A percentile compares a stretch with the other conserved stretches of the same genome.
phyloP scores from a whole-genome alignment of 1,139 yeast species.

The Kodamaea fungicola region DNA sequence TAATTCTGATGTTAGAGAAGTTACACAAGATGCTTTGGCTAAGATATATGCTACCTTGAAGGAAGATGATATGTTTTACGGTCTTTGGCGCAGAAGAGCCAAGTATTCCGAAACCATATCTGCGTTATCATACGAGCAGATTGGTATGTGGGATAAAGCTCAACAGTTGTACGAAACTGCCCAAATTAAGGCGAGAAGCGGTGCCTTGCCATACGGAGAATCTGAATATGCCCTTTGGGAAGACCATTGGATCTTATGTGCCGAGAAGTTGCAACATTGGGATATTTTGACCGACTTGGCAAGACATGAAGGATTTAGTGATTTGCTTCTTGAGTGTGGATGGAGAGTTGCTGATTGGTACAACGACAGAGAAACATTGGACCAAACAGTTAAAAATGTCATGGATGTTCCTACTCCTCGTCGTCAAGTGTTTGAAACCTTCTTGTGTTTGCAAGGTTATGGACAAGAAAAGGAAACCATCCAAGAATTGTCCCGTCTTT shows the following conservation, averaged over 20 bases:
- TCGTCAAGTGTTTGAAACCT: constrained; percentile 92
- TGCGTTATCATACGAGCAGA: constrained; percentile 90
- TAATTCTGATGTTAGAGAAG: constrained; percentile 72
- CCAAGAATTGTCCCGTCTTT: constrained; percentile 76
- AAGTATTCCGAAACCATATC: constrained; percentile 90
- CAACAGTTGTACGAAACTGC: constrained; percentile 95
- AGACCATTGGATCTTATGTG: constrained; percentile 97
- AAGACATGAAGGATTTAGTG: constrained; percentile 96
- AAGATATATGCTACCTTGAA: constrained; percentile 86
- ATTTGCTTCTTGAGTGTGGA: constrained; percentile 90
- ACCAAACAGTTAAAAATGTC: constrained; percentile 89
- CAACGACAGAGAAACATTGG: constrained; percentile 89
- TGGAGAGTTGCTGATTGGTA: constrained; percentile 99
- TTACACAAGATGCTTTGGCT: constrained; percentile 85
- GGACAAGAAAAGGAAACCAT: constrained; percentile 85
- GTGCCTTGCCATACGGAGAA: constrained; percentile 92
- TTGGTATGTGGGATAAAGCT: constrained; percentile 94
- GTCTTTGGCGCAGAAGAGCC: constrained; percentile 95
- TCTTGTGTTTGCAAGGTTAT: constrained; percentile 86
- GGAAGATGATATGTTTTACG: constrained; percentile 96
- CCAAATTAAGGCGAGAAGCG: constrained; percentile 93
- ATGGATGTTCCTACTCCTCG: constrained; percentile 99
- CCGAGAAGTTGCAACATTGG: constrained; percentile 98
- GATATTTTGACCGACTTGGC: constrained; percentile 95
- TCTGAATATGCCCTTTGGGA: constrained; percentile 97